Evolutionary conservation across 805 yeast genomes (phyloP), one percentile per base, ranked within the genome.

Genomic region (Candida fluviatilis): DNA sequence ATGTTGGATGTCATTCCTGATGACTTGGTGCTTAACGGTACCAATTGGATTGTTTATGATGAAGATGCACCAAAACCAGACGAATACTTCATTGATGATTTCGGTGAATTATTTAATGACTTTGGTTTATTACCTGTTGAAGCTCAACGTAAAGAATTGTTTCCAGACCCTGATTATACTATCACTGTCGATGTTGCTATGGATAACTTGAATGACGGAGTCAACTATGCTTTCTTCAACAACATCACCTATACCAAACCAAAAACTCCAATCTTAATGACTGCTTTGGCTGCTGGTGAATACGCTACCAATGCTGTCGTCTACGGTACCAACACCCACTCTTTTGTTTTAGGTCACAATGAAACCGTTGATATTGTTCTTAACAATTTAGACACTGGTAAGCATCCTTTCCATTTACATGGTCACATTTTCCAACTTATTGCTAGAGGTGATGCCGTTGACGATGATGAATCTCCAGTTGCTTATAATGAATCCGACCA

Each of bases 331-430:
- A 81, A 80, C 51, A 79, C 83, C 38, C 81, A 81, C 54, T 64
- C 84, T 0, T 73, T 71, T 49, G 71, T 87, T 2, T 62, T 88
- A 16, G 75, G 76, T 40, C 54, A 68, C 4, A 76, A 75, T 36
- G 86, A 82, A 35, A 73, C 81, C 28, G 71, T 90, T 34, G 96
- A 89, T 50, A 62, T 89, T 32, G 84, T 87, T 1, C 57, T 89
- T 32, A 84, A 87, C 55, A 90, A 89, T 55, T 71, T 69, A 52
- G 96, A 89, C 57, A 80, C 83, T 3, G 85, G 88, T 42, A 80
- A 80, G 47, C 90, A 82, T 58, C 88, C 88, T 16, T 82, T 82
- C 77, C 90, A 82, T 57, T 69, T 82, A 49, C 90, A 82, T 52
- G 90, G 90, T 12, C 89, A 82, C 54, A 71, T 59, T 35, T 82